These are phyloP conservation scores for Cyberlindnera americana DNA, from an alignment of 805 yeast genomes.

Conservation along the genomic window DNA sequence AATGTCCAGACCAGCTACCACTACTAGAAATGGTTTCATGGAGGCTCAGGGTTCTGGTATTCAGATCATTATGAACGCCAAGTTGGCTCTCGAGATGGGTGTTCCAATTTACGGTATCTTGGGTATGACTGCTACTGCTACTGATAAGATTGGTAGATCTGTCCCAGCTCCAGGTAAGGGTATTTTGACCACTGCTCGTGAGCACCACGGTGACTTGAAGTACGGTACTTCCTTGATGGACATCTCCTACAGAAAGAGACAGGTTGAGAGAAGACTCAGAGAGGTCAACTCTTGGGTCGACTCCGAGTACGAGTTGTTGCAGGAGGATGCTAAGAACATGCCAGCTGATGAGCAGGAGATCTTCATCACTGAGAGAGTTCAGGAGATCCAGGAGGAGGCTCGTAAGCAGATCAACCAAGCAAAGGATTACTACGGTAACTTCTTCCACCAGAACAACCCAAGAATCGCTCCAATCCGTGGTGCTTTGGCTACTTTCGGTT, in stretches of 20 bases:
- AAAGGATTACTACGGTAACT: conserved; percentile 92
- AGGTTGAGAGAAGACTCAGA: conserved; percentile 69
- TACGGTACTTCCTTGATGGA: conserved; percentile 79
- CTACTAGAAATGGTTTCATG: conserved; percentile 97
- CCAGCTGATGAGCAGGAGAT: conserved; percentile 48
- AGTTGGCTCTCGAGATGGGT: conserved; percentile 94
- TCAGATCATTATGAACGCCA: conserved; percentile 94
- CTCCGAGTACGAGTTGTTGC: conserved; percentile 65
- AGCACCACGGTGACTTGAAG: conserved; percentile 76
- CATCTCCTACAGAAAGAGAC: conserved; percentile 91
- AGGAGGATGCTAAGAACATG: conserved; percentile 62
- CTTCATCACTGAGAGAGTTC: conserved; percentile 78
- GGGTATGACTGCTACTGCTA: conserved; percentile 93
- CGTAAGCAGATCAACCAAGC: conserved; percentile 82
- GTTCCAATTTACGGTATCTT: conserved; percentile 96
- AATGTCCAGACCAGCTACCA: conserved; percentile 98
- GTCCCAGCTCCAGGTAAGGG: conserved; percentile 99
- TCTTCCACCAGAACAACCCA: conserved; percentile 86
- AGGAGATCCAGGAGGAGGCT: conserved; percentile 83
- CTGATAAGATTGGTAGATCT: conserved; percentile 98
- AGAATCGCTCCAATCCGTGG: conserved; percentile 97
- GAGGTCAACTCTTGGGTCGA: conserved; percentile 87
- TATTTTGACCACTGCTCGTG: conserved; percentile 96
- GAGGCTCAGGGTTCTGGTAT: conserved; percentile 99
- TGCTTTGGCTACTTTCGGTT: conserved; percentile 88